Evolutionary conservation across 805 yeast genomes (phyloP).

Genomic region (Lipomyces orientalis): DNA sequence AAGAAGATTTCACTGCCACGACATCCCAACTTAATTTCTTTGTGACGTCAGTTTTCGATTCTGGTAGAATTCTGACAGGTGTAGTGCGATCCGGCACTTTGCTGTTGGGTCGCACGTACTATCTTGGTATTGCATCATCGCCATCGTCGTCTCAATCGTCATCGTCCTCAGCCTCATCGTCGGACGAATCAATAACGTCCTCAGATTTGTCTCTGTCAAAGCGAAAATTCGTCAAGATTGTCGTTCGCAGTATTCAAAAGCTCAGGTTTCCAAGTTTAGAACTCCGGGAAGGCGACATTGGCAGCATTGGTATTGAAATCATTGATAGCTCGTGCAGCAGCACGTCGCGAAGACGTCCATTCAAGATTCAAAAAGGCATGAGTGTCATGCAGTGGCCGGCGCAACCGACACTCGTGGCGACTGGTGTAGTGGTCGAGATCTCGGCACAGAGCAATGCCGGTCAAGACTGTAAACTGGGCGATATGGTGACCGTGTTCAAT

Average conservation of each 20-base stretch:
- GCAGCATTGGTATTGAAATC: constrained; percentile 33
- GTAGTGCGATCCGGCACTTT: constrained; percentile 32
- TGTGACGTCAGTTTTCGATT: constrained; percentile 33
- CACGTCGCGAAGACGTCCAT: neutral
- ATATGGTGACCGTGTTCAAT: constrained; percentile 19
- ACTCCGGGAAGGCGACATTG: constrained; percentile 32
- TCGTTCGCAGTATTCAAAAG: constrained; percentile 31
- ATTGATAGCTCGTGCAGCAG: constrained; percentile 14
- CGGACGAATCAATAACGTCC: neutral
- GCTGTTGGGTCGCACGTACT: constrained; percentile 24
- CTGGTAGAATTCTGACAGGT: constrained; percentile 34
- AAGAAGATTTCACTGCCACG: constrained; percentile 10
- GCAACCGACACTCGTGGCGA: neutral
- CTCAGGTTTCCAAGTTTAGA: constrained; percentile 30
- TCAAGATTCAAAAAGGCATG: constrained; percentile 21
- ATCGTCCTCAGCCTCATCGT: constrained; percentile 7
- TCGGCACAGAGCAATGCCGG: neutral
- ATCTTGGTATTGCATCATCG: constrained; percentile 14
- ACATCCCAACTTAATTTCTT: constrained; percentile 23
- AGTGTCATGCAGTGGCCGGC: constrained; percentile 13
- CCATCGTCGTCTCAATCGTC: neutral
- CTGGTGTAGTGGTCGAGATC: constrained; percentile 16
- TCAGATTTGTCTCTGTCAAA: constrained; percentile 2
- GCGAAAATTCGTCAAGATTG: constrained; percentile 11
- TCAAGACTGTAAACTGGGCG: constrained; percentile 11